These are phyloP conservation scores for Nicotiana tomentosiformis DNA, from an alignment of 257 asterid genomes.

Conservation along the genomic window DNA sequence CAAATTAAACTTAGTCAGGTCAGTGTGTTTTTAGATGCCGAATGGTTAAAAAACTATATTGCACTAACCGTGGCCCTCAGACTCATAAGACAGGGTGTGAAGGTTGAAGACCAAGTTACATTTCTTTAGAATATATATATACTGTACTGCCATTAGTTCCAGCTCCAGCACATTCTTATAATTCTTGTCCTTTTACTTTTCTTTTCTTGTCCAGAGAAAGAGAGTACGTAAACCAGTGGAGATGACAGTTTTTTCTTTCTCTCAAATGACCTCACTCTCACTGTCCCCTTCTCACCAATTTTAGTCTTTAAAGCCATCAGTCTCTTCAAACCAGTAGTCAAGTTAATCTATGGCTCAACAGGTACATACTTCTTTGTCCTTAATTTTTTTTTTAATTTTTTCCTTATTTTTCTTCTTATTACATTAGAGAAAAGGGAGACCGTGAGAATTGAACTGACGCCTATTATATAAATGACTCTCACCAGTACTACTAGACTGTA, in stretches of 20 bases:
- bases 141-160: neutral
- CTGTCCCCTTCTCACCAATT: neutral
- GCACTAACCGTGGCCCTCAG: neutral
- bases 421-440: neutral
- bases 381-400: neutral
- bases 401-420: neutral
- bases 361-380: constrained; percentile 15
- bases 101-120: neutral
- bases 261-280: neutral
- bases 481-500: neutral
- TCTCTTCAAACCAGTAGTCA: neutral
- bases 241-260: constrained; percentile 5
- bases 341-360: constrained; percentile 34
- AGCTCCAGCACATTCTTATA: neutral
- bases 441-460: neutral
- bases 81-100: neutral
- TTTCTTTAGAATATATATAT: neutral
- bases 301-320: neutral
- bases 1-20: no score
- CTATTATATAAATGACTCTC: neutral
- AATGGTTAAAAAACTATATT: no score
- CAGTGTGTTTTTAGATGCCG: no score
- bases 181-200: neutral
- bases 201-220: neutral
- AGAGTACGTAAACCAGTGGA: neutral